phyloP scores from a whole-genome alignment of 106 monocot genomes.

The Acorus calamus region DNA sequence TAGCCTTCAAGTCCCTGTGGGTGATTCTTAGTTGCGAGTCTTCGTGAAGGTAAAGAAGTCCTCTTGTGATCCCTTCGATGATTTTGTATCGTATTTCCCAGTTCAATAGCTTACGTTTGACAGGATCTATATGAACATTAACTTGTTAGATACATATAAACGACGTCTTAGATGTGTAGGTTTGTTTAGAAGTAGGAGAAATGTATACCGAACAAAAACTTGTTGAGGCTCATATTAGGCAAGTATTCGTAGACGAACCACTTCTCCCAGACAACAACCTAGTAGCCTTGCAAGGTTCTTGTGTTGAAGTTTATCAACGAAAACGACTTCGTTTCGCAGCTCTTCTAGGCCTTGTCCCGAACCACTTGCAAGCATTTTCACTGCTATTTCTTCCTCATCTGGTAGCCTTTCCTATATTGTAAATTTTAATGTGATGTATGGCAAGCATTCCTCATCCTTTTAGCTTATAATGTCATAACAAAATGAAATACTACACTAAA shows the following conservation, averaged over 20 bases:
- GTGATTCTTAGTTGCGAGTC: slow-evolving; percentile 12
- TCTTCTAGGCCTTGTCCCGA: slow-evolving; percentile 19
- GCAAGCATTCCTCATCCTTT: no score
- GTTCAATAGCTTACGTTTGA: no score
- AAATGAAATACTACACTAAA: no score
- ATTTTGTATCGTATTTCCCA: slow-evolving; percentile 12
- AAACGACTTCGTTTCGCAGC: slow-evolving; percentile 17
- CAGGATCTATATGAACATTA: no score
- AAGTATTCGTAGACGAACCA: no score
- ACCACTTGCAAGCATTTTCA: slow-evolving; percentile 14
- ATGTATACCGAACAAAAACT: no score
- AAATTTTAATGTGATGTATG: no score
- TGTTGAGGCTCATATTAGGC: no score
- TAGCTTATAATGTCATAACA: no score
- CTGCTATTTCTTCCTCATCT: slow-evolving; percentile 18
- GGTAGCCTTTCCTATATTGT: slow-evolving; percentile 8
- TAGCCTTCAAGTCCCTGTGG: slow-evolving; percentile 18
- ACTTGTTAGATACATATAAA: no score
- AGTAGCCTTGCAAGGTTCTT: slow-evolving; percentile 28
- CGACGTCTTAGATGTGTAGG: no score
- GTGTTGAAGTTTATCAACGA: slow-evolving; percentile 27
- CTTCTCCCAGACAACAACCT: slow-evolving; percentile 29
- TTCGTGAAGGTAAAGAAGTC: slow-evolving; percentile 30
- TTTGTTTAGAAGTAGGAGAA: no score
- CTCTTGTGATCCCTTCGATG: slow-evolving; percentile 18